Evolutionary conservation across 2,329 filamentous ascomycete genomes (phyloP).

Genomic region (Pseudogymnoascus sp.): DNA sequence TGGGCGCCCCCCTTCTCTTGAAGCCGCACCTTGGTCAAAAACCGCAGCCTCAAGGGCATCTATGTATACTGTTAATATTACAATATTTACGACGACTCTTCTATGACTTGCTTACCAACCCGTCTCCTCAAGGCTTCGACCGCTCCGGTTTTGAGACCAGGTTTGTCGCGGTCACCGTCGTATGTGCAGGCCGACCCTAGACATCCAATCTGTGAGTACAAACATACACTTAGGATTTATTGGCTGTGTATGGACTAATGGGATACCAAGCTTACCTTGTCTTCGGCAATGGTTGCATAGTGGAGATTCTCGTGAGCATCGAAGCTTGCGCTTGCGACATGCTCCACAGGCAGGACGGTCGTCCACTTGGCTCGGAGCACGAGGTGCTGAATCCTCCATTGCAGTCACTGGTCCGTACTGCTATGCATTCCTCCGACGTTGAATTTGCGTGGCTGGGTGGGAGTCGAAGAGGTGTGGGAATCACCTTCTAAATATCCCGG

Average conservation of each 20-base stretch:
- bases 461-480: neutral
- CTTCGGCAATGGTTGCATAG: constrained; percentile 17
- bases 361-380: neutral
- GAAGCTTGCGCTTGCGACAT: constrained; percentile 21
- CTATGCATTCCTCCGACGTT: neutral
- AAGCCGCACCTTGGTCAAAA: neutral
- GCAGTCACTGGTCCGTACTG: neutral
- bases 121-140: constrained; percentile 20
- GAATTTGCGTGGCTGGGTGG: neutral
- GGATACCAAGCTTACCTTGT: constrained; percentile 2
- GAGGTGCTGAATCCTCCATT: neutral
- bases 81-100: neutral
- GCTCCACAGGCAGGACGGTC: constrained; percentile 17
- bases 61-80: neutral
- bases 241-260: neutral
- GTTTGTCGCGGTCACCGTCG: constrained; percentile 20
- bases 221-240: neutral
- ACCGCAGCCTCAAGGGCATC: neutral
- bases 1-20: neutral
- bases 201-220: neutral
- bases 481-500: constrained; percentile 3
- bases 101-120: constrained; percentile 9
- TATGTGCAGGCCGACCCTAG: constrained; percentile 17
- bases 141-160: constrained; percentile 22
- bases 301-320: constrained; percentile 19